phyloP scores from a whole-genome alignment of 2,329 filamentous ascomycete genomes.

The Botrytis sinoallii region DNA sequence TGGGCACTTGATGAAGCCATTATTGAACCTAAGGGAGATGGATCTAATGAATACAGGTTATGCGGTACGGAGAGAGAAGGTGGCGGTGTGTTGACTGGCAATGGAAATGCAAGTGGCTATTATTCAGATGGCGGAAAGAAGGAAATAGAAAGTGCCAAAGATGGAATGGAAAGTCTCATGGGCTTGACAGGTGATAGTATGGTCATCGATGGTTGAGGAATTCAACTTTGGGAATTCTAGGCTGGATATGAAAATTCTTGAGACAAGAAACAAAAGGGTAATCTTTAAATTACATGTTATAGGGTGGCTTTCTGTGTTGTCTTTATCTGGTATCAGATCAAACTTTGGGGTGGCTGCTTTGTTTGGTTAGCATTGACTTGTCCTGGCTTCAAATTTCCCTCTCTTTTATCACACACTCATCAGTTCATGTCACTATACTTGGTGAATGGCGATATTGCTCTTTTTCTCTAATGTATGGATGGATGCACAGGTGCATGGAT shows the following conservation, averaged over 20 bases:
- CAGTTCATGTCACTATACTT: background rate
- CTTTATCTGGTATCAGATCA: slow-evolving; percentile 6
- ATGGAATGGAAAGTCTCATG: slow-evolving; percentile 14
- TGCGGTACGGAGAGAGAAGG: slow-evolving; percentile 43
- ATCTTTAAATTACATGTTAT: slow-evolving; percentile 2
- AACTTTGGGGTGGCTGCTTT: slow-evolving; percentile 1
- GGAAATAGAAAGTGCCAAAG: slow-evolving; percentile 13
- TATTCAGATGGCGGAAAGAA: slow-evolving; percentile 35
- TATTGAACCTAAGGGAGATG: slow-evolving; percentile 55
- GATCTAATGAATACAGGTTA: slow-evolving; percentile 51
- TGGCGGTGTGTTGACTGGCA: slow-evolving; percentile 5
- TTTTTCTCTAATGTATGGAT: slow-evolving; percentile 10
- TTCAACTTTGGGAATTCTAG: background rate
- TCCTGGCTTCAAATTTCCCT: background rate
- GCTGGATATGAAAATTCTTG: background rate
- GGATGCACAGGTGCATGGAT: slow-evolving; percentile 1
- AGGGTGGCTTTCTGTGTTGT: slow-evolving; percentile 2
- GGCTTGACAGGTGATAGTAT: slow-evolving; percentile 16
- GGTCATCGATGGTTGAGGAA: slow-evolving; percentile 16
- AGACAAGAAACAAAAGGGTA: slow-evolving; percentile 5
- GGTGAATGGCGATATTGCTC: slow-evolving; percentile 13
- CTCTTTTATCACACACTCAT: background rate
- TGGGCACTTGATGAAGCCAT: slow-evolving; percentile 64
- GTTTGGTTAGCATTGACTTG: slow-evolving; percentile 6
- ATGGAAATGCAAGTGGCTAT: slow-evolving; percentile 33